Base-by-base conservation (phyloP, 306 rosid genomes). In the Leucaena leucocephala region DNA sequence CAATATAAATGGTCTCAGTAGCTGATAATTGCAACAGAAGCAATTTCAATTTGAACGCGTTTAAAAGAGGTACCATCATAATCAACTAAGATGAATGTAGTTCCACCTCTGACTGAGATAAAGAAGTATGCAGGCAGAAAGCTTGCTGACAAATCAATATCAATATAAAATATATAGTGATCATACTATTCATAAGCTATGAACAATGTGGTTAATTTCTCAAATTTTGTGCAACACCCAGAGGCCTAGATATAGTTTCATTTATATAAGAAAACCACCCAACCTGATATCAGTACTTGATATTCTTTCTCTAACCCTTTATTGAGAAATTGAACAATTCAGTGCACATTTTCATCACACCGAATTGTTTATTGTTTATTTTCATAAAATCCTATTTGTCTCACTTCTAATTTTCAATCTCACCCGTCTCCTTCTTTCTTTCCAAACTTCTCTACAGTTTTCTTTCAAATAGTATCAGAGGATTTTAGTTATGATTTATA, bases 1-100 rank as follows among this genome's bases (percentile, higher is more conserved):
- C n/a, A n/a, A n/a, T n/a, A n/a, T 36, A 19, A 48, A 11, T 14
- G 27, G 42, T 17, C 78, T 44, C 68, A 74, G 61, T 63, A 66
- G 46, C 46, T 74, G 64, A 79, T 43, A 10, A 44, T 69, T 12
- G 19, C 16, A 69, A 14, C 40, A 80, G 68, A 67, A 74, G 42
- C 43, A 67, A 36, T 73, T 74, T 55, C 11, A 66, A 74, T 63
- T 73, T 13, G 17, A 21, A 54, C 61, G 19, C 22, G 52, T 54
- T n/a, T 17, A 71, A 65, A 3, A 64, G 21, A 6, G 10, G 35
- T 62, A 9, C 50, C 46, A 71, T 61, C 66, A 74, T n/a, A 74
- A 80, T 54, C 64, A 74, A 48, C 65, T 44, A 74, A 40, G 7
- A 74, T 57, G 33, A 57, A 74, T 44, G 27, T 4, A 67, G 44